Percentiles rank a stretch among this genome's conserved stretches.
phyloP scores from a whole-genome alignment of 176 grass and related monocot species.

The Otatea glauca region DNA sequence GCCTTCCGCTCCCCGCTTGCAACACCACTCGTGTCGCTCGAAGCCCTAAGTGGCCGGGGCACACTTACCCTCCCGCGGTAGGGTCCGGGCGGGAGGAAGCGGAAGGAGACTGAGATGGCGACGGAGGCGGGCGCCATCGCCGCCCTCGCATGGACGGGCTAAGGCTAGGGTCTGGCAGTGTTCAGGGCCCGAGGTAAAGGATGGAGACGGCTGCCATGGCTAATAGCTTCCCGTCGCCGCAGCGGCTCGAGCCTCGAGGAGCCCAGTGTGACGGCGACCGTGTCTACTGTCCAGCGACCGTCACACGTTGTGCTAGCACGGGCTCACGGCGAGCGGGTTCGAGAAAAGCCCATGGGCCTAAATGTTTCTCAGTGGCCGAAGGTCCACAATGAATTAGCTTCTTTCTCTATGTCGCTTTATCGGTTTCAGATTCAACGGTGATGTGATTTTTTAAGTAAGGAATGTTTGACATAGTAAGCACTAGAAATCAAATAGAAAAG shows the following conservation, averaged over 20 bases:
- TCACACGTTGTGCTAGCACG: not conserved
- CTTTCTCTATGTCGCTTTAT: not conserved
- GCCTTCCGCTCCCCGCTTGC: constrained; percentile 17
- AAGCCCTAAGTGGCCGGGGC: constrained; percentile 45
- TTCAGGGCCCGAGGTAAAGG: constrained; percentile 3
- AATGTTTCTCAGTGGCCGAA: not conserved
- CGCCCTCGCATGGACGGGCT: constrained; percentile 44
- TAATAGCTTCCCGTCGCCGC: not conserved
- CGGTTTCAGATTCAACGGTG: not conserved
- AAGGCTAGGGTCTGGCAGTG: constrained; percentile 3
- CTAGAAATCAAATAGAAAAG: not conserved
- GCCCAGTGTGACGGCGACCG: not conserved
- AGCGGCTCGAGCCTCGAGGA: not conserved
- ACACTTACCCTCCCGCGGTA: constrained; percentile 6
- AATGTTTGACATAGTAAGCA: not conserved
- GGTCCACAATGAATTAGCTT: no score
- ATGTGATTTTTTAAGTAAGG: not conserved
- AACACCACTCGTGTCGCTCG: constrained; percentile 14
- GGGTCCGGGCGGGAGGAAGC: not conserved
- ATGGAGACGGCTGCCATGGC: constrained; percentile 17
- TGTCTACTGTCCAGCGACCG: not conserved
- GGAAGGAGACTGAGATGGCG: constrained; percentile 16
- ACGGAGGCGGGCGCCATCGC: constrained; percentile 56
- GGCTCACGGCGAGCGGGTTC: no score
- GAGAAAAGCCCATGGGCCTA: not conserved